Evolutionary conservation across 23 red algal species (phyloP), one percentile per base, ranked within the genome.

Genomic region (Agarophyton chilense): DNA sequence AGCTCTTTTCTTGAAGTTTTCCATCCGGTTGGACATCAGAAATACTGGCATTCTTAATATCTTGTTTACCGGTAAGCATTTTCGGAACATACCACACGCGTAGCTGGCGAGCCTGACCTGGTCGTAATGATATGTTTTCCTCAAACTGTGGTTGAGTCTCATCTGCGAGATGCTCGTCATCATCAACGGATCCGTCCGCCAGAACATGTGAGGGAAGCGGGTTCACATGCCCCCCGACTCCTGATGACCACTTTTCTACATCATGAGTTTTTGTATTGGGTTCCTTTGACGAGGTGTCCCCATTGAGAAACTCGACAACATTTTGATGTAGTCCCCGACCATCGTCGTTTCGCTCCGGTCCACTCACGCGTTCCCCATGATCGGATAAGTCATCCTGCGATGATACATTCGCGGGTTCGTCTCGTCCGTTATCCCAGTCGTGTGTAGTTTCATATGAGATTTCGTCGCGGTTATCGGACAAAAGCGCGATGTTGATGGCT

Each of bases 61-160:
- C 60, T 34, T 49, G 28, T 49, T 77, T 53, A 77, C 72, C 44
- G 22, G 33, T 24, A 31, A 52, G 41, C 44, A 49, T 53, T 53
- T 21, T 52, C 29, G 72, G 72, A 29, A 77, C 49, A 50, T 77
- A 77, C 72, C 72, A 77, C 0, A 77, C 72, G 41, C 72, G 72
- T 28, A 77, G 13, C 21, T 34, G 72, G 8, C 40, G 49, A 50
- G 40, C 24, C 33, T 77, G 72, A 14, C 44, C 72, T 13, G 72
- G 72, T 49, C 72, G 72, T 24, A 77, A 34, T 31, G 72, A 52
- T 0, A 77, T 53, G 11, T 53, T 45, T 50, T 77, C 72, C 10
- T 65, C 60, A 18, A 65, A 65, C 60, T 65, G 60, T 12, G 60
- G 32, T 65, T 38, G 60, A 9, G 21, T 36, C 60, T 65, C 31